Percentiles rank a stretch among this genome's conserved stretches.
phyloP scores from a whole-genome alignment of 2,329 filamentous ascomycete genomes.

The Colletotrichum liaoningense region DNA sequence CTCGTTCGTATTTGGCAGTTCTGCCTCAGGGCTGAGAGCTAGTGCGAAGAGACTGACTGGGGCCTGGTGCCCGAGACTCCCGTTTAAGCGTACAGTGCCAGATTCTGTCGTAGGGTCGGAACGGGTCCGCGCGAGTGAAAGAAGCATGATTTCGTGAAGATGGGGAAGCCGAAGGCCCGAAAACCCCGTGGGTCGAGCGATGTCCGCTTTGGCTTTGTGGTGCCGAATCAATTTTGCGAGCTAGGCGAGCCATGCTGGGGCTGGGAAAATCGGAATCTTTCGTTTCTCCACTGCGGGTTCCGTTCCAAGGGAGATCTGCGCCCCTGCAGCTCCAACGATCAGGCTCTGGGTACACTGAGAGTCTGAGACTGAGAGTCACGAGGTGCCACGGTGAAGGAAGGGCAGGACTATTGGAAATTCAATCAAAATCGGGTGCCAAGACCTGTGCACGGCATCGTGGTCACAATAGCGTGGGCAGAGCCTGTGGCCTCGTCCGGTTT shows the following conservation, averaged over 20 bases:
- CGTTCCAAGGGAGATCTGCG: slow-evolving; percentile 21
- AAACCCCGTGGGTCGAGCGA: background rate
- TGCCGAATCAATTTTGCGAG: slow-evolving; percentile 1
- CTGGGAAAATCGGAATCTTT: slow-evolving; percentile 13
- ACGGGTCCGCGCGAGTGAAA: background rate
- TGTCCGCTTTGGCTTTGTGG: background rate
- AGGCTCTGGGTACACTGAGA: background rate
- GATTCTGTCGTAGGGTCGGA: background rate
- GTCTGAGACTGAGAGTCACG: background rate
- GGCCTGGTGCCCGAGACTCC: background rate
- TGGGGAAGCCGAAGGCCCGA: slow-evolving; percentile 11
- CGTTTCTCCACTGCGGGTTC: slow-evolving; percentile 1
- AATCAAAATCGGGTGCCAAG: slow-evolving; percentile 18
- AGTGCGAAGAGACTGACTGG: background rate
- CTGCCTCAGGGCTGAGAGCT: slow-evolving; percentile 7
- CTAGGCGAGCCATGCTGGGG: background rate
- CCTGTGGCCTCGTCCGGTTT: background rate
- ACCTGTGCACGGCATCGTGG: background rate
- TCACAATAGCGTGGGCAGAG: slow-evolving; percentile 8
- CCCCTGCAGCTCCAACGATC: slow-evolving; percentile 4
- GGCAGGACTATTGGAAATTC: background rate
- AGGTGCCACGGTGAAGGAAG: background rate
- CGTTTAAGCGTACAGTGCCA: background rate
- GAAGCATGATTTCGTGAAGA: slow-evolving; percentile 17
- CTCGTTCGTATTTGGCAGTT: background rate